A percentile compares a stretch with the other conserved stretches of the same genome.
Conservation (phyloP, 2,329 filamentous ascomycete species). For the Trichoderma brevicompactum region DNA sequence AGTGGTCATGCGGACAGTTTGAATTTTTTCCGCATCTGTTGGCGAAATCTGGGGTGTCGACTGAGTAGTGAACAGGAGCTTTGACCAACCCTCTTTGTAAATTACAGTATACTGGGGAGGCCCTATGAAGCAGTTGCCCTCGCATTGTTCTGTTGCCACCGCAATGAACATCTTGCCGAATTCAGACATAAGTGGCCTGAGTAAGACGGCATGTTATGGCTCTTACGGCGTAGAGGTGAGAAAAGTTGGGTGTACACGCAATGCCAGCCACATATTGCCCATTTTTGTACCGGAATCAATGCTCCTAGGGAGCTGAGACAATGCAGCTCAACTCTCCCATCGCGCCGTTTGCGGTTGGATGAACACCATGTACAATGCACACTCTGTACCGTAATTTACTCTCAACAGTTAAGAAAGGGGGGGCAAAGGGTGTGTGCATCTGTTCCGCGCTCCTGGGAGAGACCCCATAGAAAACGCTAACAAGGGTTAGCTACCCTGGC, state of each 20-base stretch:
- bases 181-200: not conserved
- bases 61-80: constrained; percentile 10
- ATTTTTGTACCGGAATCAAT: not conserved
- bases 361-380: not conserved
- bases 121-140: not conserved
- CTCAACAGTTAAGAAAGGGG: constrained; percentile 11
- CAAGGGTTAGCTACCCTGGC: constrained; percentile 28
- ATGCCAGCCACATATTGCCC: not conserved
- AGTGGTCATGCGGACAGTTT: constrained; percentile 27
- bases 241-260: not conserved
- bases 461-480: constrained; percentile 18
- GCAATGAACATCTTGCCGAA: not conserved
- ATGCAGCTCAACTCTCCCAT: not conserved
- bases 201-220: not conserved
- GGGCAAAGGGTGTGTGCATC: constrained; percentile 20
- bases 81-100: constrained; percentile 5
- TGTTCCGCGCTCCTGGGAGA: constrained; percentile 28
- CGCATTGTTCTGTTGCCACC: not conserved
- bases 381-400: constrained; percentile 2
- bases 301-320: not conserved
- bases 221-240: not conserved
- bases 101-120: not conserved
- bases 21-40: constrained; percentile 25
- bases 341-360: constrained; percentile 5
- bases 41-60: constrained; percentile 20